Evolutionary conservation across 805 yeast species (phyloP).

Genomic region (Sugiyamaella americana): DNA sequence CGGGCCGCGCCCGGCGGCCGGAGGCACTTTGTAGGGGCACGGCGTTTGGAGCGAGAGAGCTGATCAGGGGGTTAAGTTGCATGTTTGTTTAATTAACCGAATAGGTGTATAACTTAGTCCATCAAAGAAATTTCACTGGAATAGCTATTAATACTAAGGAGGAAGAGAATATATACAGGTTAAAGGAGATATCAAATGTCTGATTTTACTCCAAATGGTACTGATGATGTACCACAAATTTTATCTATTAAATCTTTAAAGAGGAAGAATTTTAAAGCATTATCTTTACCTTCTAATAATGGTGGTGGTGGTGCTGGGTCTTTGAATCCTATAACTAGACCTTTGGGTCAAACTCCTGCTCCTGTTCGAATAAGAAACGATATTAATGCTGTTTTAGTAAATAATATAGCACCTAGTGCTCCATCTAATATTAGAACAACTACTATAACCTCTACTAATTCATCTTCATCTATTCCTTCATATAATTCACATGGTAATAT

Average conservation of each 20-base stretch:
- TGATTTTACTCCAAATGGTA: no score
- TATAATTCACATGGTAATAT: slow-evolving; percentile 20
- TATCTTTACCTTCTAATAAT: slow-evolving; percentile 34
- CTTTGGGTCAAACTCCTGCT: neutral
- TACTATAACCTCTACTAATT: neutral
- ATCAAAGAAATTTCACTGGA: no score
- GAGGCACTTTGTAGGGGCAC: no score
- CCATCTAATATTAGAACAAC: neutral
- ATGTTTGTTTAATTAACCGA: no score
- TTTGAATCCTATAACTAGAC: neutral
- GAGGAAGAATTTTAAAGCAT: slow-evolving; percentile 53
- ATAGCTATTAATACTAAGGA: no score
- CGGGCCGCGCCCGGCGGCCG: no score
- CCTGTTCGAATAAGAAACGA: neutral
- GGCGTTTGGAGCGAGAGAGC: no score
- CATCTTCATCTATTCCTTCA: neutral
- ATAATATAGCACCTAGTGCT: no score
- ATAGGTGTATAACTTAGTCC: no score
- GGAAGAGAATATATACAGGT: no score
- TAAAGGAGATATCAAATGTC: no score
- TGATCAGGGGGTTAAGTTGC: no score
- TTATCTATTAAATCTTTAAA: slow-evolving; percentile 39
- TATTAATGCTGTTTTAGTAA: neutral
- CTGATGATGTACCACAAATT: neutral
- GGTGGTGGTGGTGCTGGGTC: neutral